phyloP scores from a whole-genome alignment of 345 rosid species.

The Lumnitzera racemosa region DNA sequence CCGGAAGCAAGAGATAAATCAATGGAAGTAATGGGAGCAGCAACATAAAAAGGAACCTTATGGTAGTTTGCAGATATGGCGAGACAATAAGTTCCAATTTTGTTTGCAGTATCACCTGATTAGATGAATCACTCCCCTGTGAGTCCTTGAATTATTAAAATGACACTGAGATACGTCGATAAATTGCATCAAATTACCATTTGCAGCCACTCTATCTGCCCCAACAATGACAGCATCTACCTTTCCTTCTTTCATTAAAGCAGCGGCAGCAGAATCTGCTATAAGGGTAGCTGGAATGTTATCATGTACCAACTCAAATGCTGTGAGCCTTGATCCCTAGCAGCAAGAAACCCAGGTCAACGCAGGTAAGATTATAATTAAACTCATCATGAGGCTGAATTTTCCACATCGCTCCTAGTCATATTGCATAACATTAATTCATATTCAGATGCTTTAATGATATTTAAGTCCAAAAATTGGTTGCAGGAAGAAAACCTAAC shows the following conservation, averaged over 20 bases:
- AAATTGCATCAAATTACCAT: conserved; percentile 38
- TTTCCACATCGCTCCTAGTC: neutral
- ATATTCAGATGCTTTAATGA: no score
- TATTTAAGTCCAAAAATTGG: no score
- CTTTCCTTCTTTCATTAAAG: conserved; percentile 70
- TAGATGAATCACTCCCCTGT: neutral
- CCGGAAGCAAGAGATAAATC: conserved; percentile 80
- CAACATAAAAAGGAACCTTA: conserved; percentile 67
- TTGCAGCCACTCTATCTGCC: conserved; percentile 92
- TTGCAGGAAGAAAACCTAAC: no score
- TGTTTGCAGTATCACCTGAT: conserved; percentile 92
- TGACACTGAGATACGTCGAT: neutral
- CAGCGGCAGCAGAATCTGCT: conserved; percentile 95
- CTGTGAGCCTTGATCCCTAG: conserved; percentile 96
- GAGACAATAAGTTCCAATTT: conserved; percentile 95
- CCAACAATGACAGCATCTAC: conserved; percentile 82
- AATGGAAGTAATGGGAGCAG: conserved; percentile 85
- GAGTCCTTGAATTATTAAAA: neutral
- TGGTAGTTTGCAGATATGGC: conserved; percentile 76
- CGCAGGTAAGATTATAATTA: neutral
- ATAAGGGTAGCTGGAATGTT: conserved; percentile 80
- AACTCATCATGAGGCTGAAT: neutral
- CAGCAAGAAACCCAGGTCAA: neutral
- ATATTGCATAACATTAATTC: neutral
- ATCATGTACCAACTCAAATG: conserved; percentile 90